These are phyloP conservation scores for Pythium apleroticum DNA, from an alignment of 352 stramenopile species.

Conservation along the genomic window DNA sequence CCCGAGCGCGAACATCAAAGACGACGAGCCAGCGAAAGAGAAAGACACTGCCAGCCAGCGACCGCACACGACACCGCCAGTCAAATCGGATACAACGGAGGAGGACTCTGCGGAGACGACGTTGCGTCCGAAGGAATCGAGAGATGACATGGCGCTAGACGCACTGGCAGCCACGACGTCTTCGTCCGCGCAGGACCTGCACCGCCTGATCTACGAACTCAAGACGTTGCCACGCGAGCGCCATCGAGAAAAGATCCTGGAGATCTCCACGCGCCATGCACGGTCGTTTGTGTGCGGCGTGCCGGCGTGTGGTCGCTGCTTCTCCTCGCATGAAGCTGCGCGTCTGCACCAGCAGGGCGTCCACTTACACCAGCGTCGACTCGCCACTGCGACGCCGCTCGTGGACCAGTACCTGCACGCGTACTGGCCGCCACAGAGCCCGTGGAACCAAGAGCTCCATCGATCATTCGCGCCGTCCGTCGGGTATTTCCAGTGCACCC, in stretches of 20 bases:
- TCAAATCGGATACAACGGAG: not conserved
- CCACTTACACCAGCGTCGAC: slow-evolving; percentile 41
- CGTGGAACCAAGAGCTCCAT: slow-evolving; percentile 42
- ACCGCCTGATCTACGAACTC: slow-evolving; percentile 64
- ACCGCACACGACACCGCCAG: slow-evolving; percentile 1
- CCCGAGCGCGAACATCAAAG: slow-evolving; percentile 20
- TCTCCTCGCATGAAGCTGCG: slow-evolving; percentile 57
- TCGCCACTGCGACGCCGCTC: slow-evolving; percentile 38
- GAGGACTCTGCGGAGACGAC: not conserved
- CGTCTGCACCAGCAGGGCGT: slow-evolving; percentile 43
- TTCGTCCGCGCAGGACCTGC: slow-evolving; percentile 37
- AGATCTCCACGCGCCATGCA: slow-evolving; percentile 40
- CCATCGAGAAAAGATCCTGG: slow-evolving; percentile 44
- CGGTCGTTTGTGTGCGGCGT: slow-evolving; percentile 57
- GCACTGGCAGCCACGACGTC: slow-evolving; percentile 20
- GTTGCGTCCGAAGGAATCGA: not conserved
- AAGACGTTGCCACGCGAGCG: slow-evolving; percentile 57
- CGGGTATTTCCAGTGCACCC: slow-evolving; percentile 47
- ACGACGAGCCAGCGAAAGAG: not conserved
- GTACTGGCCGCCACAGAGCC: slow-evolving; percentile 50
- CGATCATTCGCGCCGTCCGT: slow-evolving; percentile 25
- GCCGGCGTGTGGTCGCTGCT: slow-evolving; percentile 56
- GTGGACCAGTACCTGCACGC: slow-evolving; percentile 59
- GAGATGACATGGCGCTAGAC: slow-evolving; percentile 11
- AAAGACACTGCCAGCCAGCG: not conserved